phyloP scores from a whole-genome alignment of 495 filamentous ascomycete genomes.

The Cercophora samala region DNA sequence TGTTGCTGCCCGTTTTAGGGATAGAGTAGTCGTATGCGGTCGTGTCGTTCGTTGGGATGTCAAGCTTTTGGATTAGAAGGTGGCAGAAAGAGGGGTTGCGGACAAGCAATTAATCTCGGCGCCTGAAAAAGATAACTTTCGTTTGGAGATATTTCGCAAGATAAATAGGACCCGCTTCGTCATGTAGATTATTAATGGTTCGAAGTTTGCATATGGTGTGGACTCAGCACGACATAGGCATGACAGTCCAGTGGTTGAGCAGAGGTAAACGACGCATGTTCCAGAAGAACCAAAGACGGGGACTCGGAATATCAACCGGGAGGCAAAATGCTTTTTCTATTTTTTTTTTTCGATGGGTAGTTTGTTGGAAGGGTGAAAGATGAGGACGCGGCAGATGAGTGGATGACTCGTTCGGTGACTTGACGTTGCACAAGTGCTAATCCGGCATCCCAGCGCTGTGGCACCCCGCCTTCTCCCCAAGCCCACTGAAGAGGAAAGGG shows the following conservation, averaged over 20 bases:
- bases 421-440: neutral
- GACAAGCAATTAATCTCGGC: neutral
- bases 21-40: neutral
- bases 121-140: neutral
- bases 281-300: neutral
- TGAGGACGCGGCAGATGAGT: neutral
- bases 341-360: neutral
- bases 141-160: neutral
- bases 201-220: neutral
- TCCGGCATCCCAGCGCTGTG: constrained; percentile 2
- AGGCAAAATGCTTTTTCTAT: neutral
- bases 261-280: neutral
- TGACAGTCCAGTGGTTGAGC: neutral
- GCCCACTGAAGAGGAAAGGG: neutral
- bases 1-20: too few relatives aligned
- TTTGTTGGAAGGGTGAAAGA: neutral
- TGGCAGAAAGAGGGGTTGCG: neutral
- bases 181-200: neutral
- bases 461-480: neutral
- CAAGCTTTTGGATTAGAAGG: neutral
- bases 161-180: neutral
- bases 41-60: neutral
- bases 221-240: neutral
- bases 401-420: constrained; percentile 25
- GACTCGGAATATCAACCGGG: neutral